phyloP scores from a whole-genome alignment of 495 filamentous ascomycete species.

The Stereocaulon alpinum region DNA sequence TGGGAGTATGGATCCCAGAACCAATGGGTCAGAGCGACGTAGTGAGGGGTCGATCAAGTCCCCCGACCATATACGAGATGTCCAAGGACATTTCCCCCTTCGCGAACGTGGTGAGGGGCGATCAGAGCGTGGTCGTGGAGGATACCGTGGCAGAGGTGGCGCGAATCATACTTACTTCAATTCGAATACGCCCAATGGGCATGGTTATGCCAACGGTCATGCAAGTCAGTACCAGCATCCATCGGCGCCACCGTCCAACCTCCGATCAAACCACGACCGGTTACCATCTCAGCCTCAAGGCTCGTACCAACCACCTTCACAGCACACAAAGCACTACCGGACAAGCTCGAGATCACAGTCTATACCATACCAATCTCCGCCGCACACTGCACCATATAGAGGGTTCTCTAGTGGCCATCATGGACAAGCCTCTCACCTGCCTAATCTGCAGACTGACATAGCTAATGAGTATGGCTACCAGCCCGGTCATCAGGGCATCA shows the following conservation, averaged over 20 bases:
- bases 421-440: conserved; percentile 19
- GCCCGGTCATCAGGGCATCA: conserved; percentile 41
- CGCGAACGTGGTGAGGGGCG: conserved; percentile 41
- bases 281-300: conserved; percentile 21
- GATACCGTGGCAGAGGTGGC: conserved; percentile 44
- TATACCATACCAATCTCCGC: conserved; percentile 29
- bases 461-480: conserved; percentile 40
- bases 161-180: conserved; percentile 35
- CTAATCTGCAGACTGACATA: conserved; percentile 27
- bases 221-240: conserved; percentile 33
- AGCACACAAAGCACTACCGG: conserved; percentile 27
- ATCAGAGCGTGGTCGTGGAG: conserved; percentile 42
- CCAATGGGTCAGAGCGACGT: conserved; percentile 17
- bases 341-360: conserved; percentile 42
- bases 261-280: conserved; percentile 20
- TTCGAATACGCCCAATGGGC: conserved; percentile 23
- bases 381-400: conserved; percentile 22
- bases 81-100: conserved; percentile 18
- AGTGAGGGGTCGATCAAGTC: conserved; percentile 20
- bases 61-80: conserved; percentile 19
- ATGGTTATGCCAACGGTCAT: conserved; percentile 36
- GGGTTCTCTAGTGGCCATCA: conserved; percentile 27
- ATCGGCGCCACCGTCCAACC: conserved; percentile 21
- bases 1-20: conserved; percentile 14
- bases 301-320: conserved; percentile 9